Conservation (phyloP, 1,284 basidiomycete genomes). For the Phellopilus nigrolimitatus region DNA sequence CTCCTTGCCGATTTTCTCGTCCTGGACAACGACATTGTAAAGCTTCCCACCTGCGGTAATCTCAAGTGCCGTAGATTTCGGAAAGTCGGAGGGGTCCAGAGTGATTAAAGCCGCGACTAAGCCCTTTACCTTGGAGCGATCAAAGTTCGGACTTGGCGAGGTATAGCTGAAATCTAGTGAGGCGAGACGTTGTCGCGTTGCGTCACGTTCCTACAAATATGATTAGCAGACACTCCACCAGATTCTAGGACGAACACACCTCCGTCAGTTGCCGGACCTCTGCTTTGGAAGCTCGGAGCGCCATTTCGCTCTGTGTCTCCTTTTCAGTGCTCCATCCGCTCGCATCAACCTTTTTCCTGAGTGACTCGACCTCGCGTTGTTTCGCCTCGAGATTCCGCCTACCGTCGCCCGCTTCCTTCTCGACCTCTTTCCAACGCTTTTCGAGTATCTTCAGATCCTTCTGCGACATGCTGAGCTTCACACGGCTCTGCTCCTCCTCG, state of each 20-base stretch:
- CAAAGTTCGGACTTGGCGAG: constrained; percentile 78
- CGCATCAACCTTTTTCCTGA: constrained; percentile 49
- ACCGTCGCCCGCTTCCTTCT: constrained; percentile 78
- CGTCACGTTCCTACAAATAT: constrained; percentile 60
- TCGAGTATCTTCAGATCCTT: constrained; percentile 81
- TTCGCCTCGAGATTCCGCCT: constrained; percentile 63
- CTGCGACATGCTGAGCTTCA: constrained; percentile 76
- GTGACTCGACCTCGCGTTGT: constrained; percentile 55
- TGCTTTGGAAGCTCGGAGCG: constrained; percentile 52
- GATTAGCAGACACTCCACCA: no score
- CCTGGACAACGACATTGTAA: constrained; percentile 94
- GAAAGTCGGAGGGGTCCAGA: constrained; percentile 65
- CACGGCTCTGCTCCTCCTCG: constrained; percentile 82
- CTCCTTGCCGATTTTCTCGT: constrained; percentile 85
- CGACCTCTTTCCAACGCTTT: constrained; percentile 78
- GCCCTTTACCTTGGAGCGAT: constrained; percentile 86
- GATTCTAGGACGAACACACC: constrained; percentile 42
- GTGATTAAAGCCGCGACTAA: constrained; percentile 85
- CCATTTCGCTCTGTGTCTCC: constrained; percentile 61
- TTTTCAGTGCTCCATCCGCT: constrained; percentile 81
- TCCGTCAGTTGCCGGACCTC: constrained; percentile 61
- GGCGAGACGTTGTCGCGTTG: constrained; percentile 63
- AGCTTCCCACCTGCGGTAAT: constrained; percentile 88
- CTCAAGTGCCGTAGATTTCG: constrained; percentile 88
- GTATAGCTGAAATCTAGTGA: constrained; percentile 83